Evolutionary conservation across 495 filamentous ascomycete genomes (phyloP), one percentile per base, ranked within the genome.

Genomic region (Xylaria cubensis): DNA sequence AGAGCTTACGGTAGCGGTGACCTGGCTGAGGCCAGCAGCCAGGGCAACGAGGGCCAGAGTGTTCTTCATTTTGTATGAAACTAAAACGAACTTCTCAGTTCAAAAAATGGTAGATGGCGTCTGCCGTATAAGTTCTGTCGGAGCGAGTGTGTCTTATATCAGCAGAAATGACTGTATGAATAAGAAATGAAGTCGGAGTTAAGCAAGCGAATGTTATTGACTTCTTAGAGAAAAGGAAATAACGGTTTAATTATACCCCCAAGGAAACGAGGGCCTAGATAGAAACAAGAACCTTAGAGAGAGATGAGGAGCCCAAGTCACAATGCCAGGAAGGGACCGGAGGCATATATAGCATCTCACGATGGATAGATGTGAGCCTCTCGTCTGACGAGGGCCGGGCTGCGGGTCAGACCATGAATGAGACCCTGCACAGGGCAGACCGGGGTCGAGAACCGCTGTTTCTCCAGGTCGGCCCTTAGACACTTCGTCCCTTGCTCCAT

Each of bases 201-300:
- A 86, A 87, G 84, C 77, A 86, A 89, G 85, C 83, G 86, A 89
- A 87, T 87, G 86, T 80, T 85, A 82, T 85, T 86, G 81, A 80
- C 81, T 83, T 82, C 82, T 79, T 70, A 72, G 75, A 74, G 70
- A 75, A 76, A 74, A 73, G 55, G 76, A 74, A 74, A 77, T 55
- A 62, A 71, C 71, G 42, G 67, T 70, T 72, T 63, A 71, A 77
- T 72, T 76, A 75, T 73, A 77, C 71, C 69, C 29, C 29, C 74
- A 75, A 78, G 64, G 76, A 67, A 77, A 82, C 76, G 69, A 83
- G 80, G 75, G 73, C 81, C 72, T 62, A 74, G 79, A 80, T 67
- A 74, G 76, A 74, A 76, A 71, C 51, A 77, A 73, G 59, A 75
- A 70, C 67, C 64, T 70, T 70, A 21, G 29, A 67, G 70, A 71